Percentiles rank a stretch among this genome's conserved stretches.
Evolutionary conservation across 768 basidiomycete genomes (phyloP).

Genomic region (Cyclocybe aegerita): DNA sequence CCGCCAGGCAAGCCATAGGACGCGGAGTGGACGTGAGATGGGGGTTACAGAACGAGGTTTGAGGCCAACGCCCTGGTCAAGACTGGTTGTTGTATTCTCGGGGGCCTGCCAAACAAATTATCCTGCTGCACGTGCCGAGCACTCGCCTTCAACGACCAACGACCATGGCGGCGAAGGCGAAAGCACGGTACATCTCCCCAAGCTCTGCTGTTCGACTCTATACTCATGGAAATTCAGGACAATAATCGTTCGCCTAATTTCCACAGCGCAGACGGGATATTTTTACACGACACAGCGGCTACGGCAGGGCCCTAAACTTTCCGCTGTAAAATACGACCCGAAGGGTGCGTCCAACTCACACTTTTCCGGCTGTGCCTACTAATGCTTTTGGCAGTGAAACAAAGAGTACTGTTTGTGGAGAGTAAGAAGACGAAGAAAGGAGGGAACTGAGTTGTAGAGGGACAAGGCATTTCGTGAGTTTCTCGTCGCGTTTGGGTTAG

Average conservation of each 20-base stretch:
- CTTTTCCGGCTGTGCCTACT: not conserved
- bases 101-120: slow-evolving; percentile 10
- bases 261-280: slow-evolving; percentile 88
- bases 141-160: slow-evolving; percentile 8
- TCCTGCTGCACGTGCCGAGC: not conserved
- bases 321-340: slow-evolving; percentile 93
- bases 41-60: not conserved
- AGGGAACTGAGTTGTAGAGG: not conserved
- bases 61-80: not conserved
- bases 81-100: slow-evolving; percentile 1
- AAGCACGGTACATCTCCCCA: slow-evolving; percentile 47
- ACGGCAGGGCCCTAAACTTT: slow-evolving; percentile 73
- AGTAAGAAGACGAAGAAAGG: slow-evolving; percentile 71
- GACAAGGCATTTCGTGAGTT: not conserved
- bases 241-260: slow-evolving; percentile 83
- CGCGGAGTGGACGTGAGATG: too few species aligned
- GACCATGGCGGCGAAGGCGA: slow-evolving; percentile 62
- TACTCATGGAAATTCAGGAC: slow-evolving; percentile 46
- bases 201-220: not conserved
- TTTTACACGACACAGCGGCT: slow-evolving; percentile 85
- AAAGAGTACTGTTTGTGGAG: slow-evolving; percentile 77
- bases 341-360: slow-evolving; percentile 49
- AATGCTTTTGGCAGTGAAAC: slow-evolving; percentile 46
- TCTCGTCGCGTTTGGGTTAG: too few species aligned
- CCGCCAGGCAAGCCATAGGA: slow-evolving; percentile 1